Conservation (phyloP, 106 monocot genomes). For the Dioscorea zingiberensis region DNA sequence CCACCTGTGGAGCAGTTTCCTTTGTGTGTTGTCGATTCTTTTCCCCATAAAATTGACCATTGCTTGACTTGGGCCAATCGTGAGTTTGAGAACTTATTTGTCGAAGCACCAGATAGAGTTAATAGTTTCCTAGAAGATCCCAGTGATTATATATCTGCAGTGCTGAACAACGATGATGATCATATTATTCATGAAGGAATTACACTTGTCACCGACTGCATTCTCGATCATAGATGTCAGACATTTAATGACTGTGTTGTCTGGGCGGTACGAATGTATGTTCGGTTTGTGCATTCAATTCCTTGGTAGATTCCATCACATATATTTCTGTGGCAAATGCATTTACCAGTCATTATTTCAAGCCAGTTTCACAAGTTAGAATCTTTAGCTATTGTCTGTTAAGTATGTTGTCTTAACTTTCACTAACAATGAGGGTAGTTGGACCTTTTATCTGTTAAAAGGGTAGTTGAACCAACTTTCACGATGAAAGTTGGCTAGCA, state of each 20-base stretch:
- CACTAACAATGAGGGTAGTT: too few species aligned
- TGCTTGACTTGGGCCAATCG: conserved; percentile 93
- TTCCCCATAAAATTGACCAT: conserved; percentile 93
- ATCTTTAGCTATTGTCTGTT: background rate
- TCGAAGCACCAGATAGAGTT: conserved; percentile 80
- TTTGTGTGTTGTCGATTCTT: conserved; percentile 93
- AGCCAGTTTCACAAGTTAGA: background rate
- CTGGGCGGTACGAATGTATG: conserved; percentile 86
- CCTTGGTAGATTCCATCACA: background rate
- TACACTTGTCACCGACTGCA: conserved; percentile 75
- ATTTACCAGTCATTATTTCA: background rate
- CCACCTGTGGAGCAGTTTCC: conserved; percentile 95
- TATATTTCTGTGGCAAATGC: background rate
- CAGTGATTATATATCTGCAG: conserved; percentile 49
- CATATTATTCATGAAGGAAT: too few species aligned
- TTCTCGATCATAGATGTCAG: conserved; percentile 66
- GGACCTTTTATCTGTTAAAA: too few species aligned
- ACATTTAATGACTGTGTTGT: conserved; percentile 76
- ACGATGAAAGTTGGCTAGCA: too few species aligned
- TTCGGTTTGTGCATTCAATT: background rate
- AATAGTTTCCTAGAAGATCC: conserved; percentile 68
- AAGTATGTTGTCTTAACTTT: too few species aligned
- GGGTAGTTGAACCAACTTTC: too few species aligned
- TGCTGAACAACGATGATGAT: too few species aligned
- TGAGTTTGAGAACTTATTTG: conserved; percentile 91